Base-by-base conservation (phyloP, 768 basidiomycete species). In the Lactarius deliciosus region DNA sequence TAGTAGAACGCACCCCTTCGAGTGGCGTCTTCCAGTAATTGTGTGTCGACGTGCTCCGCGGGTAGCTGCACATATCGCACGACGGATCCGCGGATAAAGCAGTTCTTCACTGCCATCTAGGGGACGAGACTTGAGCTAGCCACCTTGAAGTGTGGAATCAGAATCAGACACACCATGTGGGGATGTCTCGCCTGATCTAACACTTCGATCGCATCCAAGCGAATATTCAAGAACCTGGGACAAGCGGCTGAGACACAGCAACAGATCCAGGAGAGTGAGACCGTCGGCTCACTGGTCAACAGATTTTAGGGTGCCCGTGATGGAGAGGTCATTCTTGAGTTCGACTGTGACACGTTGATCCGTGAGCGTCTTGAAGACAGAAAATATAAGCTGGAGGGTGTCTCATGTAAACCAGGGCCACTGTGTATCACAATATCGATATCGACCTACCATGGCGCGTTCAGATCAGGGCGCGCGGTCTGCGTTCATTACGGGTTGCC, bases 61-160 rank as follows among this genome's bases (percentile, higher is more conserved):
- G 94, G 94, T 63, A 99, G 82, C 75, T 96, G 93, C 22, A 98
- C 97, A 73, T 99, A 99, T 71, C 97, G 90, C 61, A 99, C 96
- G 16, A 98, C 97, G 20, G 94, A 96, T 69, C 97, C 97, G 53
- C 97, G 90, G 72, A 99, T 99, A 75, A 99, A 99, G 76, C 95
- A 97, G 77, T 98, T 98, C 81, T 96, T 96, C 53, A 99, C 95
- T 0, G 96, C 95, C 88, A 98, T 95, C 96, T 98, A 72, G 41
- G 22, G 54, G 50, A 9, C 36, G 56, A 34, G 18, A 43, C 32
- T 28, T 28, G 1, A 15, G 32, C 13, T 11, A 28, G 10, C 38
- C 18, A 50, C 2, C 30, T 25, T 25, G 18, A n/a, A 32, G 16
- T 7, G 25, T 13, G 53, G 32, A 55, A 20, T 43, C 32, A 57